These are phyloP conservation scores for Arabidopsis lyrata DNA, from an alignment of 441 rosid genomes.

Conservation along the genomic window DNA sequence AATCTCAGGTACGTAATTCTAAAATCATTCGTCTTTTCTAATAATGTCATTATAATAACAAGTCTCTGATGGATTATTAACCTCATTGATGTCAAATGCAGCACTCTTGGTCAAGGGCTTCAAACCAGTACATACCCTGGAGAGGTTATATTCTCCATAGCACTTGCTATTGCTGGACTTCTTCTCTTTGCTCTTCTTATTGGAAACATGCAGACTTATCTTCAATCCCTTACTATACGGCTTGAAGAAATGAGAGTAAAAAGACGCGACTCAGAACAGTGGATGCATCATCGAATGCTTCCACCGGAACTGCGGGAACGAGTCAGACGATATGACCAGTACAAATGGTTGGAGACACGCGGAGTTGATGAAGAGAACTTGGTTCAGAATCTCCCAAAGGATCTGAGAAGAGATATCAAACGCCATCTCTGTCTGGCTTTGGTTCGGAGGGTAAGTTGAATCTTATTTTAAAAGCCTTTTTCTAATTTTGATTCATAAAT, in stretches of 20 bases:
- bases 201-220: slow-evolving; percentile 99
- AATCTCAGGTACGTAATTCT: slow-evolving; percentile 72
- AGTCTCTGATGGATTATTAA: slow-evolving; percentile 5
- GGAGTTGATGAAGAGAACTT: slow-evolving; percentile 95
- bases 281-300: slow-evolving; percentile 99
- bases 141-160: slow-evolving; percentile 89
- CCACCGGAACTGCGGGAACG: slow-evolving; percentile 88
- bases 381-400: slow-evolving; percentile 94
- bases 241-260: slow-evolving; percentile 98
- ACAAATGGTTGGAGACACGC: slow-evolving; percentile 97
- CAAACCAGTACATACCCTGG: slow-evolving; percentile 89
- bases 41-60: background rate
- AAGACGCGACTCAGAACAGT: slow-evolving; percentile 99
- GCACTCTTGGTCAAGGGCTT: slow-evolving; percentile 99
- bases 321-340: slow-evolving; percentile 95
- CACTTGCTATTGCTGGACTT: slow-evolving; percentile 89
- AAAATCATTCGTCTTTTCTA: background rate
- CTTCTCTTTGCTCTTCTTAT: slow-evolving; percentile 97
- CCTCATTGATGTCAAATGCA: slow-evolving; percentile 46
- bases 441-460: slow-evolving; percentile 82
- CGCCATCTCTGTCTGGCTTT: slow-evolving; percentile 96
- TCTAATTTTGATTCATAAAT: slow-evolving; percentile 5
- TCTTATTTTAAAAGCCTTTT: background rate
- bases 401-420: slow-evolving; percentile 96
- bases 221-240: slow-evolving; percentile 94